phyloP scores from a whole-genome alignment of 1,139 yeast genomes.

The Kodamaea fungicola region DNA sequence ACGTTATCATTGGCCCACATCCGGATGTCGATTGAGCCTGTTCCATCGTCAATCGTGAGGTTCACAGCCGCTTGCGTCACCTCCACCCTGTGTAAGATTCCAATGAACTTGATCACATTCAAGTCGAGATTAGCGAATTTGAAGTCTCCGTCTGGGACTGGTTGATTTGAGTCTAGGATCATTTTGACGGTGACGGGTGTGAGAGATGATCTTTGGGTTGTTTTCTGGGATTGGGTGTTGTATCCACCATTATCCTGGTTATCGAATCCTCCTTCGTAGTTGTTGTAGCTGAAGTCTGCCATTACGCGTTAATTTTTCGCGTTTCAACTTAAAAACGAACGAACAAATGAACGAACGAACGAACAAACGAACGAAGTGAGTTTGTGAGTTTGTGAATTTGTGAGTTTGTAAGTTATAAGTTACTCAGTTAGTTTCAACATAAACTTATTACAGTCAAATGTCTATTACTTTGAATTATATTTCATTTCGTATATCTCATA shows the following conservation, averaged over 20 bases:
- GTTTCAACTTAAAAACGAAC: too few relatives aligned
- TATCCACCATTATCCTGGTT: slow-evolving; percentile 31
- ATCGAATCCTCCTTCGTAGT: slow-evolving; percentile 29
- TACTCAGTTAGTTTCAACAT: too few relatives aligned
- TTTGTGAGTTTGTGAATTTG: too few relatives aligned
- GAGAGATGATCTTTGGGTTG: slow-evolving; percentile 43
- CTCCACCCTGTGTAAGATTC: slow-evolving; percentile 58
- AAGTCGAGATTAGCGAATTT: slow-evolving; percentile 60
- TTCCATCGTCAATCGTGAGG: slow-evolving; percentile 77
- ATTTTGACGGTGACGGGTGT: slow-evolving; percentile 87
- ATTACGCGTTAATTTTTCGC: slow-evolving; percentile 2
- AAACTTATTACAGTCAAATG: too few relatives aligned
- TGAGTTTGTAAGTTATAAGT: too few relatives aligned
- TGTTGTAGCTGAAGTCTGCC: slow-evolving; percentile 6
- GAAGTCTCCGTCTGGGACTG: slow-evolving; percentile 74
- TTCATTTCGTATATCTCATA: too few relatives aligned
- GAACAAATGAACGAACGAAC: too few relatives aligned
- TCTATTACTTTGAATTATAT: too few relatives aligned
- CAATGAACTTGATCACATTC: slow-evolving; percentile 61
- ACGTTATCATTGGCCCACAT: slow-evolving; percentile 62
- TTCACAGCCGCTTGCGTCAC: slow-evolving; percentile 52
- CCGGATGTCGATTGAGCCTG: slow-evolving; percentile 70
- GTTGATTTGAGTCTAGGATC: slow-evolving; percentile 62
- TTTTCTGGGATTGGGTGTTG: slow-evolving; percentile 28
- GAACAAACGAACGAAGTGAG: too few relatives aligned